Evolutionary conservation across 805 yeast genomes (phyloP).

Genomic region (Metschnikowia borealis): DNA sequence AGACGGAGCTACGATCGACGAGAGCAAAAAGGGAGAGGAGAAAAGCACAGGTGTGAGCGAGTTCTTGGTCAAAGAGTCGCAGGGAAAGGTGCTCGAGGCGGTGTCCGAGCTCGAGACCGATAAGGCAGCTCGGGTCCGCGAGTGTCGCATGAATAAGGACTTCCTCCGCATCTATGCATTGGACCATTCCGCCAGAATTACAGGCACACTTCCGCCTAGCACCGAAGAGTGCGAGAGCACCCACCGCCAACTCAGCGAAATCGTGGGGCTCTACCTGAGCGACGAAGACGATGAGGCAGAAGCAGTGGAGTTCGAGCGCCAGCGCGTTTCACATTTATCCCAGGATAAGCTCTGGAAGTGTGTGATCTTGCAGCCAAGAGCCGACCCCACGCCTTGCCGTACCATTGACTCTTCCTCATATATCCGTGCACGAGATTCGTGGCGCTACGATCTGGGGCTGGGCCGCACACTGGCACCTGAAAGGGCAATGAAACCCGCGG

Average conservation of each 20-base stretch:
- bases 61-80: not conserved
- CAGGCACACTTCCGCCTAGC: conserved; percentile 7
- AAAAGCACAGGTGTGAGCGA: not conserved
- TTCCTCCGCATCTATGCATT: conserved; percentile 18
- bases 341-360: conserved; percentile 17
- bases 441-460: not conserved
- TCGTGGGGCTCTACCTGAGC: not conserved
- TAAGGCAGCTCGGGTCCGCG: conserved; percentile 10
- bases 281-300: not conserved
- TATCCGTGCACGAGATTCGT: conserved; percentile 11
- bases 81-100: not conserved
- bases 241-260: not conserved
- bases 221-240: conserved; percentile 6
- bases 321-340: conserved; percentile 11
- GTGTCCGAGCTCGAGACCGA: not conserved
- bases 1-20: not conserved
- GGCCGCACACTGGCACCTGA: conserved; percentile 6
- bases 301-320: not conserved
- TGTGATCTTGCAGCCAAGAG: conserved; percentile 50
- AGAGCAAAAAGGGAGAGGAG: not conserved
- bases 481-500: conserved; percentile 32
- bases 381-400: conserved; percentile 30
- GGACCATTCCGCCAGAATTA: conserved; percentile 14
- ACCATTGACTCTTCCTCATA: conserved; percentile 21
- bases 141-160: conserved; percentile 15